These are phyloP conservation scores for Lentinula aciculospora DNA, from an alignment of 768 basidiomycete genomes.

Conservation along the genomic window DNA sequence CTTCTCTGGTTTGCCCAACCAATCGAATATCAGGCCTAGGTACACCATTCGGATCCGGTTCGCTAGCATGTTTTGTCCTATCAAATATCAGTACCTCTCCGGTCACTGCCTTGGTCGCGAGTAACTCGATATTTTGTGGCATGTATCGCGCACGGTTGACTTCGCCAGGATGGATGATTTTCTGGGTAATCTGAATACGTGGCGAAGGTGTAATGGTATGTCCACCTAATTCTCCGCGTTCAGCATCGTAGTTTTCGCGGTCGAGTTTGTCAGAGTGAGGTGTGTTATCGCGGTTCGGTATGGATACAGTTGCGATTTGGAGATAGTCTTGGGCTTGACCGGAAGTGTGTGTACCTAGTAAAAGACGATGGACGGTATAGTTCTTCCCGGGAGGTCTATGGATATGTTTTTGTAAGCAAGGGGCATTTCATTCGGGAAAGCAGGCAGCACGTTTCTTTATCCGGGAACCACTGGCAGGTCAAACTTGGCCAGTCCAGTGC, in stretches of 20 bases:
- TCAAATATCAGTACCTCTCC: conserved; percentile 96
- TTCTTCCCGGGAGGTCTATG: conserved; percentile 83
- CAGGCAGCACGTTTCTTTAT: conserved; percentile 72
- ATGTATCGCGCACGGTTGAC: conserved; percentile 98
- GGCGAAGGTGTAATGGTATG: conserved; percentile 82
- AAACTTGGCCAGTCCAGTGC: conserved; percentile 97
- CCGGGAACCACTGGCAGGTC: conserved; percentile 99
- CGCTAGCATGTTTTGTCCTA: conserved; percentile 92
- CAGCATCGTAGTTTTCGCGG: conserved; percentile 80
- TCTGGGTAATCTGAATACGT: conserved; percentile 85
- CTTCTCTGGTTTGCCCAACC: conserved; percentile 88
- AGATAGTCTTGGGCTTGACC: conserved; percentile 92
- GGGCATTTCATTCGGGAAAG: background rate
- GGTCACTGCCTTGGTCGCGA: conserved; percentile 89
- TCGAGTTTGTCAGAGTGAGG: conserved; percentile 73
- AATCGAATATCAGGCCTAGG: conserved; percentile 90
- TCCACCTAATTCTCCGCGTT: conserved; percentile 91
- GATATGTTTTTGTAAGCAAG: background rate
- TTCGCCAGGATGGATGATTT: conserved; percentile 92
- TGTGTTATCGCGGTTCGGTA: conserved; percentile 78
- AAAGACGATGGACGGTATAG: conserved; percentile 91
- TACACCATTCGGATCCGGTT: conserved; percentile 78
- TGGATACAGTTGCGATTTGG: conserved; percentile 90
- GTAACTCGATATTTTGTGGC: conserved; percentile 97
- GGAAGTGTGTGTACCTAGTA: conserved; percentile 97